A percentile compares a stretch with the other conserved stretches of the same genome.
phyloP scores from a whole-genome alignment of 2,329 filamentous ascomycete species.

The Arthrobotrys conoides region DNA sequence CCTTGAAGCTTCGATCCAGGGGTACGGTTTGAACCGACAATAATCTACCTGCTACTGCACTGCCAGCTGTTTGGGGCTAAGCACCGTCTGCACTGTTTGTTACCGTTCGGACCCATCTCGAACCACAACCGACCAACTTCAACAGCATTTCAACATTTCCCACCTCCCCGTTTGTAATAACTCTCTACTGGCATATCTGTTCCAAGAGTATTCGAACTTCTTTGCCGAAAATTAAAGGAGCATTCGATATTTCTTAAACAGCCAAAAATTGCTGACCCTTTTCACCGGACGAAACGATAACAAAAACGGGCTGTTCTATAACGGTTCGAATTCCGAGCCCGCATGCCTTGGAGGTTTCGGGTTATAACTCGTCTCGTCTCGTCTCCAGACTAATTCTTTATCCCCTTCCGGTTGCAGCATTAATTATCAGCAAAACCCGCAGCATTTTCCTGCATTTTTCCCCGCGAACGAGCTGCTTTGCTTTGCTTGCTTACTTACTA shows the following conservation, averaged over 20 bases:
- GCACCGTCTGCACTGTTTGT: background rate
- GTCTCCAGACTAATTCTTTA: conserved; percentile 38
- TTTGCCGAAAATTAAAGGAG: conserved; percentile 22
- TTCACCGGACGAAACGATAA: background rate
- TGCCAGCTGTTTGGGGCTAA: conserved; percentile 41
- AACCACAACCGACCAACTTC: conserved; percentile 3
- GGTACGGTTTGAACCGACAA: conserved; percentile 9
- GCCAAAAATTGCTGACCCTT: too few species aligned
- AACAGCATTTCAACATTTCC: conserved; percentile 23
- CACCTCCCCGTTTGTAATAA: conserved; percentile 1
- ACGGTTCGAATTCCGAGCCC: background rate
- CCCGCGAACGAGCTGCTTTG: background rate
- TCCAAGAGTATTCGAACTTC: background rate
- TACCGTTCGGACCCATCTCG: background rate
- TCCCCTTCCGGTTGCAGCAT: conserved; percentile 35
- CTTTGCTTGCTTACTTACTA: background rate
- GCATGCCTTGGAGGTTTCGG: conserved; percentile 13
- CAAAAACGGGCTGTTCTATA: background rate
- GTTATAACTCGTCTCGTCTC: conserved; percentile 51
- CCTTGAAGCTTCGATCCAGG: conserved; percentile 20
- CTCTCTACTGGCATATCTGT: background rate
- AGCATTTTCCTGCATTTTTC: conserved; percentile 17
- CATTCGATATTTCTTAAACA: too few species aligned
- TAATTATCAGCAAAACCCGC: background rate
- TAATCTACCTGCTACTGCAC: conserved; percentile 26